phyloP scores from a whole-genome alignment of 176 grass and related monocot genomes.

The Oryza coarctata region DNA sequence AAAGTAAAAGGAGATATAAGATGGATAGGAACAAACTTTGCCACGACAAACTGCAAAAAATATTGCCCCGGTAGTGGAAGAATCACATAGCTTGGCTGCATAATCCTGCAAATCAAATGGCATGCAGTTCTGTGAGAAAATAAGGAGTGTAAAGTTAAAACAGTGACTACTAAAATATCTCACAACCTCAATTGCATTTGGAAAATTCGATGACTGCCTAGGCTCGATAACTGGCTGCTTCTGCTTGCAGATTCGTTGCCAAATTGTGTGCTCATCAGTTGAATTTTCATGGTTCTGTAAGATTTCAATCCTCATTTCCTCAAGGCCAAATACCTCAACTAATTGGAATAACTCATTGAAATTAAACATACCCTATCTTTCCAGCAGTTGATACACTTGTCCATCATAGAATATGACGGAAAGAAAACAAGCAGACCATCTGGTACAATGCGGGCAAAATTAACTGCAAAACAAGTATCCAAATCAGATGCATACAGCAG shows the following conservation, averaged over 20 bases:
- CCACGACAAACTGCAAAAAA: slow-evolving; percentile 99
- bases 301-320: slow-evolving; percentile 14
- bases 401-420: slow-evolving; percentile 99
- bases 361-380: slow-evolving; percentile 67
- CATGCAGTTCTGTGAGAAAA: slow-evolving; percentile 26
- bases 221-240: slow-evolving; percentile 97
- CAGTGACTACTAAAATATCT: slow-evolving; percentile 24
- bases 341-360: slow-evolving; percentile 20
- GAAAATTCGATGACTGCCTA: slow-evolving; percentile 87
- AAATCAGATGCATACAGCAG: slow-evolving; percentile 1
- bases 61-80: slow-evolving; percentile 78
- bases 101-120: slow-evolving; percentile 74
- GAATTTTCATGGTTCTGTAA: slow-evolving; percentile 79
- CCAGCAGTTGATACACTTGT: slow-evolving; percentile 89
- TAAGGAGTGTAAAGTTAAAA: slow-evolving; percentile 28
- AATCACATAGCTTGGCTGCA: slow-evolving; percentile 67
- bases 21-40: slow-evolving; percentile 69
- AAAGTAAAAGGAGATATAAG: slow-evolving; percentile 30
- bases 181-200: slow-evolving; percentile 83
- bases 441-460: slow-evolving; percentile 95
- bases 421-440: slow-evolving; percentile 97
- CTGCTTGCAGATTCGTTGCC: slow-evolving; percentile 89
- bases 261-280: slow-evolving; percentile 65
- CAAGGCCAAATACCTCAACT: slow-evolving; percentile 30
- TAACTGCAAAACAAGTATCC: slow-evolving; percentile 58